phyloP scores from a whole-genome alignment of 345 rosid species.

The Eucalyptus grandis region DNA sequence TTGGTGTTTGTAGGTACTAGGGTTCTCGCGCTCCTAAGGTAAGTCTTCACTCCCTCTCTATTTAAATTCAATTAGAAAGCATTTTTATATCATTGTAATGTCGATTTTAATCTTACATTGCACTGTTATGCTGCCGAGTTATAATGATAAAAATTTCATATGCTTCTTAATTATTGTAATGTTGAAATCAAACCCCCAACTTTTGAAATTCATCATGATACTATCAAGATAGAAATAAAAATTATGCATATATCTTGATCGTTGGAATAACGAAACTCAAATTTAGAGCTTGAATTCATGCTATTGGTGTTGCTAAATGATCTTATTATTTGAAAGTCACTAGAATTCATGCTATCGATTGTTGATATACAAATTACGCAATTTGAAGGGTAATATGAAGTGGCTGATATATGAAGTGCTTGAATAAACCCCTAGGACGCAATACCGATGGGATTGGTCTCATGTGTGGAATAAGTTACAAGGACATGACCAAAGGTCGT shows the following conservation, averaged over 20 bases:
- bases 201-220: background rate
- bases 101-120: background rate
- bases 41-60: background rate
- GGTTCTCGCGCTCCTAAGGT: background rate
- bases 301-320: background rate
- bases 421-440: background rate
- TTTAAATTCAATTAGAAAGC: background rate
- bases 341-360: background rate
- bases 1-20: background rate
- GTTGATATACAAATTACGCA: background rate
- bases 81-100: background rate
- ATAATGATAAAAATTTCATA: background rate
- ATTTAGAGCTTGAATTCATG: background rate
- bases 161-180: background rate
- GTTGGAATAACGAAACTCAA: background rate
- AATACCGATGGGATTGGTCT: background rate
- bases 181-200: fast-evolving
- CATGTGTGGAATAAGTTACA: background rate
- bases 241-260: background rate
- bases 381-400: background rate
- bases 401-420: background rate
- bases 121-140: background rate
- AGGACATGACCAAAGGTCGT: background rate
- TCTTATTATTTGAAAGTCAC: background rate
- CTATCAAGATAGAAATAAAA: background rate